Conservation (phyloP, 1,284 basidiomycete species). For the Ceratobasidium sp. region DNA sequence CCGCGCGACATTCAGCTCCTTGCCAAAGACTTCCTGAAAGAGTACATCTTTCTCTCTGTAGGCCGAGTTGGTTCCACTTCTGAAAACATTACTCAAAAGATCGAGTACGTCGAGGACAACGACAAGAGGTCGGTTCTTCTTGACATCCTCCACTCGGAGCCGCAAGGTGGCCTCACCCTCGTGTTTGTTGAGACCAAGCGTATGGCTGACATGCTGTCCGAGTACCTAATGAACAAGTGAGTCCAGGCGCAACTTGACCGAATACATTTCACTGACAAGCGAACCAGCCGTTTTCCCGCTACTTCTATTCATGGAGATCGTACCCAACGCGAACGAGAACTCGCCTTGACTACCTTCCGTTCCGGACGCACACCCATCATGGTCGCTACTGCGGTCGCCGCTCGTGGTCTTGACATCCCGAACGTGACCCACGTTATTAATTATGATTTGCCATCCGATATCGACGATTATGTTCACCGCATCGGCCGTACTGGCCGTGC, state of each 20-base stretch:
- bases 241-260: not conserved
- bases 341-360: constrained; percentile 94
- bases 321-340: constrained; percentile 97
- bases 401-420: constrained; percentile 98
- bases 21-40: constrained; percentile 93
- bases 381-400: constrained; percentile 97
- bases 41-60: constrained; percentile 98
- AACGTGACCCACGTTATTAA: constrained; percentile 99
- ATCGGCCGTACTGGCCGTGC: constrained; percentile 99
- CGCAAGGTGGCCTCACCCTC: constrained; percentile 80
- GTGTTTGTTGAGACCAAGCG: constrained; percentile 99
- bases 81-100: constrained; percentile 99
- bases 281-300: constrained; percentile 73
- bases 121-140: constrained; percentile 98
- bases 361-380: constrained; percentile 94
- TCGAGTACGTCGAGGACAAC: constrained; percentile 97
- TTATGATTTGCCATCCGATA: constrained; percentile 98
- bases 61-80: constrained; percentile 98
- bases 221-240: constrained; percentile 81
- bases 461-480: constrained; percentile 98
- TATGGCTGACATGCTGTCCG: constrained; percentile 98
- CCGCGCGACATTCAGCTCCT: constrained; percentile 98
- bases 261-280: not conserved
- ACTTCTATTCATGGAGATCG: constrained; percentile 99
- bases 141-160: constrained; percentile 84